Evolutionary conservation across 1,284 basidiomycete species (phyloP).

Genomic region (Sporisorium exsertum): DNA sequence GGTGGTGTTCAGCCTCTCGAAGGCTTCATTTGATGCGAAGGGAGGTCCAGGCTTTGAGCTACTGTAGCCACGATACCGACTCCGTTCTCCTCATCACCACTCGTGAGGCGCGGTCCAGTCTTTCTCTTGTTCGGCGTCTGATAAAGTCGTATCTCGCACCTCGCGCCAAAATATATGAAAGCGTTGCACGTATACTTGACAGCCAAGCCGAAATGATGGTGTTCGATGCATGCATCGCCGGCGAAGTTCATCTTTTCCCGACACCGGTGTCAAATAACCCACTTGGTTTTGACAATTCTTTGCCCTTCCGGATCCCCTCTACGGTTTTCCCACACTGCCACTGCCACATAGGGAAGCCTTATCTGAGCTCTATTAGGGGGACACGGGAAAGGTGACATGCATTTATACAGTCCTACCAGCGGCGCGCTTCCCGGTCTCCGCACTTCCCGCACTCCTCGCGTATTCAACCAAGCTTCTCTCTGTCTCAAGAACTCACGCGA

Average conservation of each 20-base stretch:
- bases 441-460: background rate
- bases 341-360: background rate
- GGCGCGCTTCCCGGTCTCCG: background rate
- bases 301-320: no score
- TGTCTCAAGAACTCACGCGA: background rate
- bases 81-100: no score
- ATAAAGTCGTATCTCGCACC: background rate
- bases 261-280: no score
- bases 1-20: no score
- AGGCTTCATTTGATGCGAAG: no score
- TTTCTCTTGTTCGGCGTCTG: background rate
- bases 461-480: background rate
- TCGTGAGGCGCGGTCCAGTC: background rate
- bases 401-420: background rate
- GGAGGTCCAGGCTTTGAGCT: no score
- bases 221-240: background rate
- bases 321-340: no score
- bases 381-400: background rate
- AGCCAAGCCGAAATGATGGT: background rate
- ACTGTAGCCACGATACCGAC: no score
- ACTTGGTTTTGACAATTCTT: no score
- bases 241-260: no score
- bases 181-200: background rate
- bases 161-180: background rate
- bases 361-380: background rate